These are phyloP conservation scores for Helichrysum umbraculigerum DNA, from an alignment of 129 eudicot species.

Conservation along the genomic window DNA sequence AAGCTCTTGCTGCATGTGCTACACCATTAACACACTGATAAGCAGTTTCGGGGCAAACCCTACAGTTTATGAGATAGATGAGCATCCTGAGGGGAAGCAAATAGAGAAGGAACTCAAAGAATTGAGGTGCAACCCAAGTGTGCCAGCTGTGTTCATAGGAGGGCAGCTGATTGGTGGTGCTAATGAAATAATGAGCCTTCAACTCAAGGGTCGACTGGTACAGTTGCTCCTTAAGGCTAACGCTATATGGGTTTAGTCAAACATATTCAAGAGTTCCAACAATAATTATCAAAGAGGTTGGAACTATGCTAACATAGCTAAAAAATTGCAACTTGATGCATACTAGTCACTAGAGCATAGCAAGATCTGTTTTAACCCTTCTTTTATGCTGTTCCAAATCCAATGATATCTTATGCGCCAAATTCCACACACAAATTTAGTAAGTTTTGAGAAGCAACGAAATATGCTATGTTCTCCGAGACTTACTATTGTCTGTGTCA, in stretches of 20 bases:
- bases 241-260: slow-evolving; percentile 73
- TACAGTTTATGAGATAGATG: slow-evolving; percentile 63
- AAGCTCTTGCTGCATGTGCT: slow-evolving; percentile 63
- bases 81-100: slow-evolving; percentile 57
- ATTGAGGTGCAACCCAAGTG: slow-evolving; percentile 56
- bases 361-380: slow-evolving; percentile 8
- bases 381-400: slow-evolving; percentile 5
- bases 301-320: slow-evolving; percentile 16
- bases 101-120: slow-evolving; percentile 52
- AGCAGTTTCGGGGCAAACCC: slow-evolving; percentile 69
- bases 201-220: slow-evolving; percentile 61
- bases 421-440: slow-evolving; percentile 21
- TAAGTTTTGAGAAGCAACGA: slow-evolving; percentile 25
- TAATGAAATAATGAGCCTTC: slow-evolving; percentile 76
- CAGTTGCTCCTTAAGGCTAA: slow-evolving; percentile 69
- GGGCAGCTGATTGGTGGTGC: slow-evolving; percentile 69
- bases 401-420: slow-evolving; percentile 16
- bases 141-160: slow-evolving; percentile 75
- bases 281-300: neutral
- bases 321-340: slow-evolving; percentile 16
- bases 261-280: slow-evolving; percentile 11
- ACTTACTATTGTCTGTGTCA: neutral
- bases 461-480: slow-evolving; percentile 8
- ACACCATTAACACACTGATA: slow-evolving; percentile 61
- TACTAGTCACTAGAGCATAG: slow-evolving; percentile 15